These are phyloP conservation scores for Geranium rotundifolium DNA, from an alignment of 345 rosid genomes.

Conservation along the genomic window DNA sequence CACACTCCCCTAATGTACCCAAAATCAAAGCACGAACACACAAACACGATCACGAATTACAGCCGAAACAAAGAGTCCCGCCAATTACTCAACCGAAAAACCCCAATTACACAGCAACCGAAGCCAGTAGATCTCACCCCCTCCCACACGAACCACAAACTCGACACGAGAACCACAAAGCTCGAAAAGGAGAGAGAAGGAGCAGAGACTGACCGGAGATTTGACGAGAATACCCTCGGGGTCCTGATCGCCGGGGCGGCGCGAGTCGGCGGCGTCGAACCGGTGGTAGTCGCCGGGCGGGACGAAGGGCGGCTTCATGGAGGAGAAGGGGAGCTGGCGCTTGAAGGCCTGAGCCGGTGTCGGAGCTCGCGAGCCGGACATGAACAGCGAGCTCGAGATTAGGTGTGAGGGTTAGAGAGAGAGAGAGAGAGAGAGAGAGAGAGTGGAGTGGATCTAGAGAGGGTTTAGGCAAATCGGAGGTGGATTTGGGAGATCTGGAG, in stretches of 20 bases:
- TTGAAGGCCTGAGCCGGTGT: slow-evolving; percentile 13
- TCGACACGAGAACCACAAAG: slow-evolving; percentile 1
- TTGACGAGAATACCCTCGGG: slow-evolving; percentile 49
- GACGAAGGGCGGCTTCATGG: slow-evolving; percentile 61
- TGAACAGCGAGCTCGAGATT: neutral
- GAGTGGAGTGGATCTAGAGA: slow-evolving; percentile 7
- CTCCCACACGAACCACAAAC: slow-evolving; percentile 3
- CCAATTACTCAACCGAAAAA: neutral
- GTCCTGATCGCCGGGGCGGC: slow-evolving; percentile 36
- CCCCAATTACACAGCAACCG: neutral
- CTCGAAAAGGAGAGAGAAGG: neutral
- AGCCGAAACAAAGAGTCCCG: neutral
- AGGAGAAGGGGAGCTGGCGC: slow-evolving; percentile 45
- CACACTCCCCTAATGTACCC: neutral
- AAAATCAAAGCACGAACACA: neutral
- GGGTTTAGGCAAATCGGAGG: neutral
- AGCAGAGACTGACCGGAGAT: slow-evolving; percentile 43
- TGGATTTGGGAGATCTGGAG: slow-evolving; percentile 5
- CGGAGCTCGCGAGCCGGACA: neutral
- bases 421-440: neutral
- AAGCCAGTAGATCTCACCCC: neutral
- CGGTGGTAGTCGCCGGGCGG: slow-evolving; percentile 68
- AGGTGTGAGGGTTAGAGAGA: slow-evolving; percentile 5
- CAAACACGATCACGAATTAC: neutral
- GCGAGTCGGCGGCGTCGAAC: slow-evolving; percentile 32